Conservation (phyloP, 495 filamentous ascomycete species). For the Penicillium atrosanguineum region DNA sequence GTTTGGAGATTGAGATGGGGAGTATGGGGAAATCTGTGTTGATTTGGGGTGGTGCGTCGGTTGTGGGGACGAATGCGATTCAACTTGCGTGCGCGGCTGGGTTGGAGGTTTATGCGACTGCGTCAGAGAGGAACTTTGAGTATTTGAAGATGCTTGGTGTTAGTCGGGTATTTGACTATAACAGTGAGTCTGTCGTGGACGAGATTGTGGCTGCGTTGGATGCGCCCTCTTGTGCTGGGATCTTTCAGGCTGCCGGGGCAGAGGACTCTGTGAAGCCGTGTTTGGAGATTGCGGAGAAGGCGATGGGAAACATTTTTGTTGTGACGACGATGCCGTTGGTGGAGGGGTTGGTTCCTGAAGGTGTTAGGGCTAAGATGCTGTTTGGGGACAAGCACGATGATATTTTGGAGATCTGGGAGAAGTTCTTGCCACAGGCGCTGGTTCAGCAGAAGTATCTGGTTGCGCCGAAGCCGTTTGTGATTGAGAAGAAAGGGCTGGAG, state of each 20-base stretch:
- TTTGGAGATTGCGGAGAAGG: too few relatives aligned
- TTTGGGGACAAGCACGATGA: constrained; percentile 24
- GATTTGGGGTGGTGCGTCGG: constrained; percentile 62
- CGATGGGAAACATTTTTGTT: too few relatives aligned
- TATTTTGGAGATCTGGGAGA: constrained; percentile 21
- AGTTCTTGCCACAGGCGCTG: constrained; percentile 33
- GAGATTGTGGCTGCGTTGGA: too few relatives aligned
- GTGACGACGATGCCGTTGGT: constrained; percentile 2
- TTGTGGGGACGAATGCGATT: constrained; percentile 64
- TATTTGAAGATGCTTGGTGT: constrained; percentile 54
- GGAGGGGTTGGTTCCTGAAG: constrained; percentile 7
- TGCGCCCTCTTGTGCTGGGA: too few relatives aligned
- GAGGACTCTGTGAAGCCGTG: too few relatives aligned
- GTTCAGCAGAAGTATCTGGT: too few relatives aligned
- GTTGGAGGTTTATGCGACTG: constrained; percentile 54
- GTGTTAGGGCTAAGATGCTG: constrained; percentile 13
- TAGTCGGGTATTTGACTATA: constrained; percentile 58
- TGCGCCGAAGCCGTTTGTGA: too few relatives aligned
- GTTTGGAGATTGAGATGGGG: too few relatives aligned
- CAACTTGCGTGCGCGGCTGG: constrained; percentile 59
- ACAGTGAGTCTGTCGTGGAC: background rate
- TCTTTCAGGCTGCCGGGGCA: too few relatives aligned
- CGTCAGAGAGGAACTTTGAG: constrained; percentile 51
- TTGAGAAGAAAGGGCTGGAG: background rate
- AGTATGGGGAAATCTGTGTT: background rate